phyloP scores from a whole-genome alignment of 768 basidiomycete genomes.

The Naganishia vishniacii region DNA sequence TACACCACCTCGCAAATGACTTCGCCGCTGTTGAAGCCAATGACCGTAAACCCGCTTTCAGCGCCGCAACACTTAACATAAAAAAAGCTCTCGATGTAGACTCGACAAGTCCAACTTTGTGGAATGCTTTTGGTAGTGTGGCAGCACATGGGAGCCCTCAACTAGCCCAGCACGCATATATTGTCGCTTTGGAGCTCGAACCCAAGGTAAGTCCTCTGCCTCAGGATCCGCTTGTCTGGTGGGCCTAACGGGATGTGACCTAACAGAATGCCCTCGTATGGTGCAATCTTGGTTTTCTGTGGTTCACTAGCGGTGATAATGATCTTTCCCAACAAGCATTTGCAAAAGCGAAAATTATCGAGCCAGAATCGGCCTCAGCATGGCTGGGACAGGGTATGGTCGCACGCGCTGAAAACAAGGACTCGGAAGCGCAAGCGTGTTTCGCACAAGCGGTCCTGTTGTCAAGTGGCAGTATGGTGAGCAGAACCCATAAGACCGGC shows the following conservation, averaged over 20 bases:
- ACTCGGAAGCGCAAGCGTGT: conserved; percentile 61
- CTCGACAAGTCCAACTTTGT: conserved; percentile 65
- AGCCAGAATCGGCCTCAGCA: conserved; percentile 78
- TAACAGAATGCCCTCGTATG: conserved; percentile 66
- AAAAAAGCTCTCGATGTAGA: conserved; percentile 69
- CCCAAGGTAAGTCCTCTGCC: conserved; percentile 58
- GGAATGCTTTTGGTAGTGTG: conserved; percentile 75
- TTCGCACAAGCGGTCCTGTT: conserved; percentile 48
- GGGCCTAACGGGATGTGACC: conserved; percentile 10
- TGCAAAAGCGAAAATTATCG: conserved; percentile 77
- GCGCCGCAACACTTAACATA: conserved; percentile 50
- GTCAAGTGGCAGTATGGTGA: conserved; percentile 47
- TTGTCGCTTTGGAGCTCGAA: conserved; percentile 79
- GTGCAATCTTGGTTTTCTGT: conserved; percentile 83
- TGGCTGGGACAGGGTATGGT: conserved; percentile 74
- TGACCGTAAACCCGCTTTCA: conserved; percentile 27
- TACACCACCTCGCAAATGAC: conserved; percentile 33
- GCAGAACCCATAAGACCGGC: conserved; percentile 9
- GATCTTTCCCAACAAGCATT: conserved; percentile 83
- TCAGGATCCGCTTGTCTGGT: conserved; percentile 3
- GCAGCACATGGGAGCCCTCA: conserved; percentile 64
- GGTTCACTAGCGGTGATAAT: conserved; percentile 68
- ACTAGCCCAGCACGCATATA: conserved; percentile 82
- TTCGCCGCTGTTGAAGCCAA: neutral
- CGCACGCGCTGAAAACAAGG: conserved; percentile 48